phyloP scores from a whole-genome alignment of 805 yeast genomes.

The Nakazawaea siamensis region DNA sequence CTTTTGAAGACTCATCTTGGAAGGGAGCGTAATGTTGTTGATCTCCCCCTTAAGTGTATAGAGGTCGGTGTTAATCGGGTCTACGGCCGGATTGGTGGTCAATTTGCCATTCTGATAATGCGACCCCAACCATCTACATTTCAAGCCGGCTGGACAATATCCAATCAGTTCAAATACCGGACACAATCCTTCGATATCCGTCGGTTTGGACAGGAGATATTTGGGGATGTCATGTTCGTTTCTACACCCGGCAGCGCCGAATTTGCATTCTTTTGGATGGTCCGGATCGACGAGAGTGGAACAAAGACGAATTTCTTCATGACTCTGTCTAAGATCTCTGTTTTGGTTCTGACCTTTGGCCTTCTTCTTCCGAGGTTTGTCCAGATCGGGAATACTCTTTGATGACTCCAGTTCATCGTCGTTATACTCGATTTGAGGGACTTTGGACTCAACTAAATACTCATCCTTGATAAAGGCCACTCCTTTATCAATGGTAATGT shows the following conservation, averaged over 20 bases:
- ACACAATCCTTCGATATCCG: constrained; percentile 70
- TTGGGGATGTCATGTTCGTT: constrained; percentile 65
- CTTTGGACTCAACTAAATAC: constrained; percentile 31
- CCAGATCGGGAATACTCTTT: constrained; percentile 26
- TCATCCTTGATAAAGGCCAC: constrained; percentile 74
- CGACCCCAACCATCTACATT: constrained; percentile 82
- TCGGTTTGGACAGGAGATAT: constrained; percentile 59
- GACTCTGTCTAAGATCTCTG: constrained; percentile 64
- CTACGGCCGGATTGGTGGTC: constrained; percentile 16
- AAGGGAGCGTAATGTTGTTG: constrained; percentile 46
- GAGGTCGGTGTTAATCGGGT: constrained; percentile 27
- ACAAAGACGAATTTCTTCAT: constrained; percentile 61
- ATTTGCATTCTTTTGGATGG: constrained; percentile 37
- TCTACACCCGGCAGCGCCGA: constrained; percentile 66
- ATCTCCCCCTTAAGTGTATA: constrained; percentile 41
- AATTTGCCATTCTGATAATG: constrained; percentile 49
- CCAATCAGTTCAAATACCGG: constrained; percentile 83
- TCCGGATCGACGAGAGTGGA: constrained; percentile 50
- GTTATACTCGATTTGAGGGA: constrained; percentile 16
- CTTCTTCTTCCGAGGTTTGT: constrained; percentile 22
- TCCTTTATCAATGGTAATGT: constrained; percentile 36
- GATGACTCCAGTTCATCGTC: constrained; percentile 42
- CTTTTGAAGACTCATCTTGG: constrained; percentile 44
- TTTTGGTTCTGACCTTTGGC: constrained; percentile 81
- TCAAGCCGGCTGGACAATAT: constrained; percentile 85